These are phyloP conservation scores for Stipa capillata DNA, from an alignment of 176 grass and related monocot species.

Conservation along the genomic window DNA sequence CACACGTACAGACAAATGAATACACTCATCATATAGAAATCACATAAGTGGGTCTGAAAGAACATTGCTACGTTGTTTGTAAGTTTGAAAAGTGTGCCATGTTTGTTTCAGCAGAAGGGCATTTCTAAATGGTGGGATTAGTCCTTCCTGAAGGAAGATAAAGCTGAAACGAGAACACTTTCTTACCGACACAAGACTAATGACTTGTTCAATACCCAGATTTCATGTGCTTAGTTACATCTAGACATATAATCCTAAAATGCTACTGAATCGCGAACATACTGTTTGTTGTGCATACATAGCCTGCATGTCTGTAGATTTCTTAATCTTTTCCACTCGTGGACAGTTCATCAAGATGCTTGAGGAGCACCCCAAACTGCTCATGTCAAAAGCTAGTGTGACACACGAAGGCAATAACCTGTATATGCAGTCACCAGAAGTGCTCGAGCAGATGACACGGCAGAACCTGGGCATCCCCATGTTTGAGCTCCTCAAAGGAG, in stretches of 20 bases:
- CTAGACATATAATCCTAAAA: not conserved
- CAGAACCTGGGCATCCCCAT: constrained; percentile 50
- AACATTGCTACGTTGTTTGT: not conserved
- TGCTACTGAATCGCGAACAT: not conserved
- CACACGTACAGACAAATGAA: not conserved
- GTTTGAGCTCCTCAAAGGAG: constrained; percentile 60
- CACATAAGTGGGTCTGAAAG: not conserved
- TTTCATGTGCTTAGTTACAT: constrained; percentile 1
- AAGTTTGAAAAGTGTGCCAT: not conserved
- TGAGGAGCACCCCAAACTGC: constrained; percentile 54
- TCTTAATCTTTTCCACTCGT: constrained; percentile 9
- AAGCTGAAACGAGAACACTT: not conserved
- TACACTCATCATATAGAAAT: not conserved
- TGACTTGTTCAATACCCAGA: not conserved
- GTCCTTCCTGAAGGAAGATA: not conserved
- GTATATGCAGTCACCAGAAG: constrained; percentile 87
- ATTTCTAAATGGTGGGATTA: not conserved
- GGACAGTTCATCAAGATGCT: constrained; percentile 78
- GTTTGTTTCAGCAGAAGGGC: not conserved
- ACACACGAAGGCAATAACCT: constrained; percentile 65
- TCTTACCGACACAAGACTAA: not conserved
- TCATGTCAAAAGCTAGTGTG: constrained; percentile 71
- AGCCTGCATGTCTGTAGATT: not conserved
- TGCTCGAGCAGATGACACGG: constrained; percentile 83
- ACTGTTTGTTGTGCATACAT: not conserved